A percentile compares a stretch with the other conserved stretches of the same genome.
Evolutionary conservation across 2,329 filamentous ascomycete species (phyloP).

Genomic region (Chaetomiaceae sp.): DNA sequence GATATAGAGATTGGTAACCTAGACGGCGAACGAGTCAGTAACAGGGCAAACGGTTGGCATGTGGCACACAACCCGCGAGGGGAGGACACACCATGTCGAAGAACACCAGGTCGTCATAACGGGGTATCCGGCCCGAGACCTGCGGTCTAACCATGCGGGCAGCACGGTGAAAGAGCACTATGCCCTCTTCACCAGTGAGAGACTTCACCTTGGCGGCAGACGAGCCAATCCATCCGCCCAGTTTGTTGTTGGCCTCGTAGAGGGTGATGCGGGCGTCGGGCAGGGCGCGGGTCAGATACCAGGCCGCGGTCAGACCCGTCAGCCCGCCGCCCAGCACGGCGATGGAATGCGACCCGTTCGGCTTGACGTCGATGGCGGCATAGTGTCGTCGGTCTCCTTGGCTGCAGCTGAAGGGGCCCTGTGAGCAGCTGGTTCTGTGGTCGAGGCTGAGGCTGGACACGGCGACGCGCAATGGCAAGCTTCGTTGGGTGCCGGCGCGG

Average conservation of each 20-base stretch:
- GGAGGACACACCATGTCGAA: slow-evolving; percentile 63
- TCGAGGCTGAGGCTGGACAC: not conserved
- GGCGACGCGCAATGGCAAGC: not conserved
- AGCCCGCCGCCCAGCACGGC: slow-evolving; percentile 77
- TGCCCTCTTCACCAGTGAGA: slow-evolving; percentile 46
- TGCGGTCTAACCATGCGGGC: slow-evolving; percentile 66
- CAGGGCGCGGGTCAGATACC: slow-evolving; percentile 66
- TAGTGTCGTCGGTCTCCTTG: slow-evolving; percentile 6
- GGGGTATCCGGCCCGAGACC: slow-evolving; percentile 26
- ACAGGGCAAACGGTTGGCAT: too few relatives aligned
- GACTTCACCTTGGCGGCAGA: slow-evolving; percentile 49
- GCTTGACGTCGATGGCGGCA: not conserved
- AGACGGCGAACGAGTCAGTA: not conserved
- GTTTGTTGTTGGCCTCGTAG: slow-evolving; percentile 62
- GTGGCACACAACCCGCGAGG: too few relatives aligned
- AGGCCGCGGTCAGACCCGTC: slow-evolving; percentile 72
- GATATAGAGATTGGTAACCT: slow-evolving; percentile 35
- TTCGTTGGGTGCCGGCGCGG: not conserved
- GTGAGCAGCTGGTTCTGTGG: not conserved
- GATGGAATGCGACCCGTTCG: slow-evolving; percentile 31
- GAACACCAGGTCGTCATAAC: slow-evolving; percentile 58
- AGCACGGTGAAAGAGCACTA: slow-evolving; percentile 74
- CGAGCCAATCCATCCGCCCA: slow-evolving; percentile 82
- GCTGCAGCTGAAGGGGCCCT: too few relatives aligned
- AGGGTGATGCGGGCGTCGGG: slow-evolving; percentile 65